Evolutionary conservation across 2,329 filamentous ascomycete genomes (phyloP), one percentile per base, ranked within the genome.

Genomic region (Biscogniauxia sp.): DNA sequence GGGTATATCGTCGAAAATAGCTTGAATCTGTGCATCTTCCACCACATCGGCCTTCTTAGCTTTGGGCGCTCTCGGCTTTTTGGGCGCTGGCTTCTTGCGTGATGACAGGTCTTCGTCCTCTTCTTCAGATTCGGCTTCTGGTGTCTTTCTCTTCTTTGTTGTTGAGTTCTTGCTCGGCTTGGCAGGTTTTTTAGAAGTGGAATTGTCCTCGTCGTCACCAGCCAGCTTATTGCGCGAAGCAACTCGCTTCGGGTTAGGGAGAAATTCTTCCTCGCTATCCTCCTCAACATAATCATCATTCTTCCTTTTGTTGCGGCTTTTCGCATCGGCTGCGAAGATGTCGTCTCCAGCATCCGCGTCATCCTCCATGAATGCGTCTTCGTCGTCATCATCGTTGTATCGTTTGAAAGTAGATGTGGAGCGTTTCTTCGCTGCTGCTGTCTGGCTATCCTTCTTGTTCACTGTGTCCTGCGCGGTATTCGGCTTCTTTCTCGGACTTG

Each of bases 1-100:
- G 5, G 92, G 91, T 61, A 99, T 94, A 67, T 88, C 92, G 72
- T 96, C 89, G 32, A 98, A 84, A 53, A 99, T 97, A 54, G 89
- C 87, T 74, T 96, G 88, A 20, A 96, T 87, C 20, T 85, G 83
- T 17, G 88, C 82, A 70, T 87, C 88, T 69, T 96, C 92, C 2
- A 84, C 76, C 6, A 81, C 80, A 2, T 86, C 84, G 2, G 84
- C 81, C 73, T 92, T 91, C 74, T 91, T 90, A 11, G 83, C 78
- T 68, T 78, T 80, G 2, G 84, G 79, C 1, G 85, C 82, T 64
- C 84, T 84, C 20, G 84, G 78, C 65, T 86, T 88, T 61, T 87
- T 82, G 0, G 79, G 76, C 0, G 84, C 78, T 5, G 85, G 78
- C 64, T 85, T 86, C 74, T 88, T 89, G 57, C 63, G 67, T 32